Conservation (phyloP, 148 eudicot species). For the Salicornia ramosissima region DNA sequence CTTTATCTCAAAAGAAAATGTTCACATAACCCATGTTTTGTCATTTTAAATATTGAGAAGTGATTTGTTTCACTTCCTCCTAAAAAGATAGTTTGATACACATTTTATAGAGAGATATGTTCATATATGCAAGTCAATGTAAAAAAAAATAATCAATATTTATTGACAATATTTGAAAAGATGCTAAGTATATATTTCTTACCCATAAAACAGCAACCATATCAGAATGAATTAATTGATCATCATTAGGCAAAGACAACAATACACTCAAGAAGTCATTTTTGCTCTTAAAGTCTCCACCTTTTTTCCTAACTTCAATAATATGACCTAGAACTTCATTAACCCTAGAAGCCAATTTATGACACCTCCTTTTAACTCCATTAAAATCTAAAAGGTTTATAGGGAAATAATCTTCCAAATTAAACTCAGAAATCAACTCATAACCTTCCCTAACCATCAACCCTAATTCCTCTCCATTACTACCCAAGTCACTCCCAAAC, state of each 20-base stretch:
- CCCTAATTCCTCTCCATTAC: slow-evolving; percentile 41
- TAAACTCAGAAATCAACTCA: slow-evolving; percentile 58
- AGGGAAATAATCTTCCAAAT: slow-evolving; percentile 55
- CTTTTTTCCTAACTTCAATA: slow-evolving; percentile 39
- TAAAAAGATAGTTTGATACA: background rate
- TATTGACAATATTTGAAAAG: too few species aligned
- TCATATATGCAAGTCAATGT: background rate
- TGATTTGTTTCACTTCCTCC: background rate
- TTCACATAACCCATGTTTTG: background rate
- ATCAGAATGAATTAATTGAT: slow-evolving; percentile 48
- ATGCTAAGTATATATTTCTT: slow-evolving; percentile 18
- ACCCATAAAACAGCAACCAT: slow-evolving; percentile 79
- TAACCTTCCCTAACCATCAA: slow-evolving; percentile 72
- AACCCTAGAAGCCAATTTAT: slow-evolving; percentile 42
- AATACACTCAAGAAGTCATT: slow-evolving; percentile 60
- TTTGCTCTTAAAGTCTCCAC: slow-evolving; percentile 24
- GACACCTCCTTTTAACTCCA: slow-evolving; percentile 67
- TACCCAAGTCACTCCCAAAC: slow-evolving; percentile 49
- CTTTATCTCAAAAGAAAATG: background rate
- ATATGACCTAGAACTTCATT: slow-evolving; percentile 38
- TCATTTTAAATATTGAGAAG: background rate
- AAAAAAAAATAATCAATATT: too few species aligned
- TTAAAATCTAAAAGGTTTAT: slow-evolving; percentile 50
- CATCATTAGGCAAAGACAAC: slow-evolving; percentile 57
- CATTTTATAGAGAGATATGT: slow-evolving; percentile 3